These are phyloP conservation scores for Blastomyces parvus DNA, from an alignment of 2,329 filamentous ascomycete species.

Conservation along the genomic window DNA sequence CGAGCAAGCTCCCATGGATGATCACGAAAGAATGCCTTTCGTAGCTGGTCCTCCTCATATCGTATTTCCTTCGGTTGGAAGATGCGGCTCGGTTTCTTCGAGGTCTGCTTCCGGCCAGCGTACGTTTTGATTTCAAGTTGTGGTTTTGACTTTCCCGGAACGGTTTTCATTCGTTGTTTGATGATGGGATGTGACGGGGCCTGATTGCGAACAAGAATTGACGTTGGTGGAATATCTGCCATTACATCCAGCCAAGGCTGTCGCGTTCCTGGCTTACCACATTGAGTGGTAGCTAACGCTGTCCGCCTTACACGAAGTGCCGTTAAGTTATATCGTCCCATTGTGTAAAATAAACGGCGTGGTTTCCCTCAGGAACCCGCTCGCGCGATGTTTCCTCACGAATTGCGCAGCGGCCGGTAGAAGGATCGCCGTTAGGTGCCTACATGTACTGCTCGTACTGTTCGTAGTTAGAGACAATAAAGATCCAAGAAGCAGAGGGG, in stretches of 20 bases:
- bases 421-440: background rate
- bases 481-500: background rate
- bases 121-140: conserved; percentile 30
- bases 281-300: conserved; percentile 31
- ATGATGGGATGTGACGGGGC: conserved; percentile 38
- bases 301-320: conserved; percentile 38
- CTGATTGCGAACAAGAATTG: conserved; percentile 50
- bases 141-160: conserved; percentile 20
- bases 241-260: conserved; percentile 49
- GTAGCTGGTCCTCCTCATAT: conserved; percentile 76
- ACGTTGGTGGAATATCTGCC: conserved; percentile 49
- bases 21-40: conserved; percentile 76
- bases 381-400: background rate
- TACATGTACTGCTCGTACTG: background rate
- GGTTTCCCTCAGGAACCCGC: background rate
- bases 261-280: conserved; percentile 27
- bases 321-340: conserved; percentile 41
- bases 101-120: conserved; percentile 34
- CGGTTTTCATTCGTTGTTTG: conserved; percentile 26
- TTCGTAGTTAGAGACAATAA: background rate
- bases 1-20: conserved; percentile 96
- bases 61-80: conserved; percentile 69
- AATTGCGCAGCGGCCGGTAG: background rate
- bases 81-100: conserved; percentile 59
- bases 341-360: conserved; percentile 16